Percentiles rank a stretch among this genome's conserved stretches.
Evolutionary conservation across 768 basidiomycete species (phyloP).

Genomic region (Melanogaster broomeanus): DNA sequence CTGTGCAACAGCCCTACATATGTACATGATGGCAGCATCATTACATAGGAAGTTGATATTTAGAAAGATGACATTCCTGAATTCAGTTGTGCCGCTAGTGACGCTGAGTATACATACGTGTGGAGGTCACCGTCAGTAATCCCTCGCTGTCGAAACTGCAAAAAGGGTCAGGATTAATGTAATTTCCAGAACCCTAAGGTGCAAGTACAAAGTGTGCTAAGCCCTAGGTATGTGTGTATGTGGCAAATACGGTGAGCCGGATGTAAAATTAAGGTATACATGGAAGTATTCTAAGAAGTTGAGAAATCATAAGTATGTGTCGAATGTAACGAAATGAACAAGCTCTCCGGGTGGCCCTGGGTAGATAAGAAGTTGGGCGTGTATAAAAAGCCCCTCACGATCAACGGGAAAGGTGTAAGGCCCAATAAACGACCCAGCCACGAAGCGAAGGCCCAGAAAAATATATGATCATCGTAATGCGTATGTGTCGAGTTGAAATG

Average conservation of each 20-base stretch:
- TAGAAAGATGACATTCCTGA: too few species aligned
- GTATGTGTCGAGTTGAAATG: neutral
- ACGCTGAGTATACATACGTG: too few species aligned
- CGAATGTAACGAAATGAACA: constrained; percentile 39
- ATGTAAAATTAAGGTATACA: constrained; percentile 28
- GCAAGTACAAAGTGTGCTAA: constrained; percentile 4
- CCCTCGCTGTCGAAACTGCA: neutral
- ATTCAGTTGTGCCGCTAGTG: too few species aligned
- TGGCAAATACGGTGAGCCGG: constrained; percentile 20
- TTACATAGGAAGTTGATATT: too few species aligned
- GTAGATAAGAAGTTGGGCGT: neutral
- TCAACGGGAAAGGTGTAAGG: constrained; percentile 16
- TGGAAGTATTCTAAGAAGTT: constrained; percentile 48
- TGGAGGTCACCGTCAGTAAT: too few species aligned
- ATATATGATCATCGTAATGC: neutral
- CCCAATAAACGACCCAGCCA: neutral
- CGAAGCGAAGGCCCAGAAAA: constrained; percentile 1
- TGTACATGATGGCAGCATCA: too few species aligned
- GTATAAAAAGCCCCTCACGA: constrained; percentile 6
- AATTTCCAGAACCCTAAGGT: constrained; percentile 6
- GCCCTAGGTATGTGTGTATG: constrained; percentile 27
- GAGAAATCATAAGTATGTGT: constrained; percentile 37
- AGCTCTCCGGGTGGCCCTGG: neutral
- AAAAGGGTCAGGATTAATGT: neutral
- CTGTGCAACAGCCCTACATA: too few species aligned